Conservation (phyloP, 805 yeast genomes). For the Ogataea minuta region DNA sequence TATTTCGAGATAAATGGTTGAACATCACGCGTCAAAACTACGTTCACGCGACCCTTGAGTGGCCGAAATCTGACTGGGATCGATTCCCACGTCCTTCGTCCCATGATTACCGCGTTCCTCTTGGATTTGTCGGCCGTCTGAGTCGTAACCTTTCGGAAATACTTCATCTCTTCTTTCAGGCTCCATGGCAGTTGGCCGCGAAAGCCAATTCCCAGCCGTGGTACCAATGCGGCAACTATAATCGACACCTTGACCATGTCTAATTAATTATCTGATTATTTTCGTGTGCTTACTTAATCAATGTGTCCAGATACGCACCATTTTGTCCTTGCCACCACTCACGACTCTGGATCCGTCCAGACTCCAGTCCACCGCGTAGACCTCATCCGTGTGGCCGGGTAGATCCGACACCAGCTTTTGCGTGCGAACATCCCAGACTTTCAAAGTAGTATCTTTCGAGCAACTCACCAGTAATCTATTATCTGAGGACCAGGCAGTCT, state of each 20-base stretch:
- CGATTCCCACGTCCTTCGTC: slow-evolving; percentile 93
- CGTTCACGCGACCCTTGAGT: slow-evolving; percentile 68
- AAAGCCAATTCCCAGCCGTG: slow-evolving; percentile 80
- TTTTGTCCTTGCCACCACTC: slow-evolving; percentile 97
- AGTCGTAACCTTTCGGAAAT: slow-evolving; percentile 73
- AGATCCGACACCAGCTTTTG: slow-evolving; percentile 81
- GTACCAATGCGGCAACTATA: slow-evolving; percentile 83
- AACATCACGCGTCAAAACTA: slow-evolving; percentile 61
- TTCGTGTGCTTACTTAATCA: slow-evolving; percentile 26
- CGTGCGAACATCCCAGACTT: slow-evolving; percentile 93
- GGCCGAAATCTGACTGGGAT: slow-evolving; percentile 87
- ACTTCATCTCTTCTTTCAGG: slow-evolving; percentile 78
- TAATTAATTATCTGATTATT: slow-evolving; percentile 1
- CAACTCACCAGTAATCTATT: slow-evolving; percentile 87
- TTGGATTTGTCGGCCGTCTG: slow-evolving; percentile 32
- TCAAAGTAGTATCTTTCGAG: slow-evolving; percentile 92
- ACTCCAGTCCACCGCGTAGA: slow-evolving; percentile 97
- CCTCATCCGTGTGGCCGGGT: slow-evolving; percentile 96
- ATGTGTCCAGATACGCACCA: slow-evolving; percentile 92
- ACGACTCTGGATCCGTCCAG: slow-evolving; percentile 90
- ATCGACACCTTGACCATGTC: slow-evolving; percentile 46
- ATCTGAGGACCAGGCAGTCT: slow-evolving; percentile 97
- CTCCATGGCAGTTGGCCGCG: slow-evolving; percentile 88
- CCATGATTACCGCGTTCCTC: slow-evolving; percentile 87
- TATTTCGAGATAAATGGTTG: slow-evolving; percentile 24